Percentiles rank a stretch among this genome's conserved stretches.
These are phyloP conservation scores for Globisporangium cederbergense DNA, from an alignment of 352 stramenopile species.

Conservation along the genomic window DNA sequence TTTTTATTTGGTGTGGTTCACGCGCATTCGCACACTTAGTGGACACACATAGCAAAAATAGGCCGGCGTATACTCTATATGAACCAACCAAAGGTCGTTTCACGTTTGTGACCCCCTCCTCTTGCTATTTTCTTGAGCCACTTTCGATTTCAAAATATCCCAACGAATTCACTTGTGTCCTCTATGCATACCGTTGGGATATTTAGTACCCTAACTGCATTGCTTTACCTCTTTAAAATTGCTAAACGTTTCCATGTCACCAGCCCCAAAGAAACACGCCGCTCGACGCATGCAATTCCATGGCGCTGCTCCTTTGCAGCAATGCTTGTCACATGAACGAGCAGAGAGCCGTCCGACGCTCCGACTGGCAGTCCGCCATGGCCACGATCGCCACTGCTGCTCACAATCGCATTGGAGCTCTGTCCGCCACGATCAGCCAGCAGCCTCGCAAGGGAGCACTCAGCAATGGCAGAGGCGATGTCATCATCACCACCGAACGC, in stretches of 20 bases:
- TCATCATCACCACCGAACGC: not conserved
- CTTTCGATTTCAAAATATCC: no score
- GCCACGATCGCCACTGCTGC: not conserved
- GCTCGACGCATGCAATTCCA: not conserved
- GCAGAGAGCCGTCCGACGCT: not conserved
- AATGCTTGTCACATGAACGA: not conserved
- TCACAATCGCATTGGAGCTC: conserved; percentile 10
- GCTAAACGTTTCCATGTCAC: not conserved
- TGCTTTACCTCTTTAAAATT: no score
- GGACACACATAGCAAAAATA: no score
- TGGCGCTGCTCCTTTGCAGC: not conserved
- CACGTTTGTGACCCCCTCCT: no score
- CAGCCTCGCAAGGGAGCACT: not conserved
- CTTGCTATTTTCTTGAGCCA: no score
- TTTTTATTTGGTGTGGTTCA: no score
- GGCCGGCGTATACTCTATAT: no score
- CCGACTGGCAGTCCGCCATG: not conserved
- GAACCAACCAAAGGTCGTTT: no score
- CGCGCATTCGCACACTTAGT: no score
- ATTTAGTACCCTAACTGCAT: no score
- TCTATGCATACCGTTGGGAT: no score
- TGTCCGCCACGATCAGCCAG: not conserved
- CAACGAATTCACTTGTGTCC: no score
- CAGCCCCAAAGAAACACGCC: not conserved
- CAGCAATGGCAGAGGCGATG: not conserved